phyloP scores from a whole-genome alignment of 805 yeast species.

The Pichia exigua region DNA sequence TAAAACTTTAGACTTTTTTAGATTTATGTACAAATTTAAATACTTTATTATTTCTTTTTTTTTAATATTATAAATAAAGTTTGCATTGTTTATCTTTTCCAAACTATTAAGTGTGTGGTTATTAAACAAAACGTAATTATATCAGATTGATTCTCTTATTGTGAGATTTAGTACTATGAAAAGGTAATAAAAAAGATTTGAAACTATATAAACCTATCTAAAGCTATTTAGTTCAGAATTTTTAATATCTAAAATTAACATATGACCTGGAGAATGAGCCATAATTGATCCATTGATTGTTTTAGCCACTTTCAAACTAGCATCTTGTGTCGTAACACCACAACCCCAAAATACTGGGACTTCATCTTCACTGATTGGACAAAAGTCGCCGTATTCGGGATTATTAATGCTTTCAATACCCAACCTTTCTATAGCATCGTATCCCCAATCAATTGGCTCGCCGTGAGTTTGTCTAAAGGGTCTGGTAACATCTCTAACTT shows the following conservation, averaged over 20 bases:
- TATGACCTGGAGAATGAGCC: slow-evolving; percentile 1
- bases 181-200: too few species aligned
- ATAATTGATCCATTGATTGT: background rate
- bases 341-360: slow-evolving; percentile 6
- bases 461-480: slow-evolving; percentile 1
- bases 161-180: too few species aligned
- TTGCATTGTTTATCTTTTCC: too few species aligned
- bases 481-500: slow-evolving; percentile 1
- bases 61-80: too few species aligned
- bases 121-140: too few species aligned
- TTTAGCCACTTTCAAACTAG: background rate
- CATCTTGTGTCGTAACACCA: slow-evolving; percentile 4
- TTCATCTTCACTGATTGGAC: background rate
- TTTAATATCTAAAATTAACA: slow-evolving; percentile 3
- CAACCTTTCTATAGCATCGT: slow-evolving; percentile 1
- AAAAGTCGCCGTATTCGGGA: slow-evolving; percentile 1
- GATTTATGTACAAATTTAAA: background rate
- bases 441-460: slow-evolving; percentile 6
- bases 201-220: too few species aligned
- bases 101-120: background rate
- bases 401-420: background rate
- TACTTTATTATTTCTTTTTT: background rate
- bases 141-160: too few species aligned
- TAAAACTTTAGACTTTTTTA: background rate
- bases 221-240: background rate